Conservation (phyloP, 352 stramenopile genomes). For the Globisporangium paddicum region DNA sequence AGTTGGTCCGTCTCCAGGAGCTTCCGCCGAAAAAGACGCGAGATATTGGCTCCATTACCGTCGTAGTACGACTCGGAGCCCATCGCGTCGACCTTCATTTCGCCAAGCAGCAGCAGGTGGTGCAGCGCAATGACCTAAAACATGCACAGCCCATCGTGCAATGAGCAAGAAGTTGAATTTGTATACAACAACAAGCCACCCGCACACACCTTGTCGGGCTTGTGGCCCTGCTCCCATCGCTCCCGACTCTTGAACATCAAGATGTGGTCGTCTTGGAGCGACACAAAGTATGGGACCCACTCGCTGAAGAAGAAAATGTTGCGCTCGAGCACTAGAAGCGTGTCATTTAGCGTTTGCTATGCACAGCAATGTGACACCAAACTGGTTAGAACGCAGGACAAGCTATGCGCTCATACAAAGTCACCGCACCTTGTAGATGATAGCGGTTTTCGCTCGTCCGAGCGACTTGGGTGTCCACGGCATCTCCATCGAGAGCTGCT, state of each 20-base stretch:
- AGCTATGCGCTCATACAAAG: not conserved
- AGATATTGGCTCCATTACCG: slow-evolving; percentile 23
- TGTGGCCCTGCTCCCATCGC: slow-evolving; percentile 78
- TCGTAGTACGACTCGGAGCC: slow-evolving; percentile 16
- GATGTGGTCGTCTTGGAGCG: slow-evolving; percentile 73
- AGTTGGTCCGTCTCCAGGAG: slow-evolving; percentile 71
- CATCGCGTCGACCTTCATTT: slow-evolving; percentile 83
- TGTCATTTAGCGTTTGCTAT: slow-evolving; percentile 86
- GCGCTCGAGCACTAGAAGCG: slow-evolving; percentile 66
- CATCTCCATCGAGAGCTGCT: slow-evolving; percentile 37
- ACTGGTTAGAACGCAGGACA: not conserved
- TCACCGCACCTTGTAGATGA: slow-evolving; percentile 74
- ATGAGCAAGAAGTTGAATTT: not conserved
- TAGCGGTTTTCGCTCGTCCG: slow-evolving; percentile 77
- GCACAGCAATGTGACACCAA: not conserved
- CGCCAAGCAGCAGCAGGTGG: slow-evolving; percentile 63
- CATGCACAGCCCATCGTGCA: not conserved
- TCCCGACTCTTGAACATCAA: slow-evolving; percentile 77
- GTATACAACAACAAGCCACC: not conserved
- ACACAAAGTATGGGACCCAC: slow-evolving; percentile 81
- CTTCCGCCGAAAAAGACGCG: slow-evolving; percentile 67
- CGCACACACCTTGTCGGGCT: slow-evolving; percentile 67
- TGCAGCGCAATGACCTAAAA: slow-evolving; percentile 69
- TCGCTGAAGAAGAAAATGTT: slow-evolving; percentile 85
- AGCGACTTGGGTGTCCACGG: slow-evolving; percentile 84